Evolutionary conservation across 2,329 filamentous ascomycete genomes (phyloP).

Genomic region (Periconia macrospinosa): DNA sequence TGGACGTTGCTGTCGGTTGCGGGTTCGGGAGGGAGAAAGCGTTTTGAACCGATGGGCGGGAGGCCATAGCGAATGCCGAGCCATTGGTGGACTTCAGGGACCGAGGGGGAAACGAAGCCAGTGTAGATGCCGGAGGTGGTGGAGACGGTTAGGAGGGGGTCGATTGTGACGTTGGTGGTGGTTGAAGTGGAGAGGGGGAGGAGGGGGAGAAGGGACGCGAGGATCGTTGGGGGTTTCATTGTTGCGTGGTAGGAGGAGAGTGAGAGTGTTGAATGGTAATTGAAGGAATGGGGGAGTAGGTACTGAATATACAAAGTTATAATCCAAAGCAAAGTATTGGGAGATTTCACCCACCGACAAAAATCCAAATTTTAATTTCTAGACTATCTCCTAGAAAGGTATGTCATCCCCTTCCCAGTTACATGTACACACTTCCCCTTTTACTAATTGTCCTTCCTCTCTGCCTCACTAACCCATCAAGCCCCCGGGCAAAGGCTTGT

Average conservation of each 20-base stretch:
- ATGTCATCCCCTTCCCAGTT: too few species aligned
- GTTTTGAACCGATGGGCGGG: conserved; percentile 22
- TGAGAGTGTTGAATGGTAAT: too few species aligned
- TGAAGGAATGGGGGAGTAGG: too few species aligned
- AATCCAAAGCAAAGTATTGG: too few species aligned
- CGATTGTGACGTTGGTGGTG: background rate
- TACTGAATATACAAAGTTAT: too few species aligned
- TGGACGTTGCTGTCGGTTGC: background rate
- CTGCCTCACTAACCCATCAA: background rate
- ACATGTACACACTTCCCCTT: too few species aligned
- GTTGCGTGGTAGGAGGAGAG: background rate
- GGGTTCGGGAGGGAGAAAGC: conserved; percentile 26
- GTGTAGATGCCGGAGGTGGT: conserved; percentile 17
- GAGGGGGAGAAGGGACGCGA: background rate
- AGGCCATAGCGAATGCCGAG: conserved; percentile 33
- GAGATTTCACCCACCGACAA: too few species aligned
- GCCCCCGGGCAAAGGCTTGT: background rate
- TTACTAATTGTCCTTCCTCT: too few species aligned
- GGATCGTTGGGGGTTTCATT: background rate
- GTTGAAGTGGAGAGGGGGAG: background rate
- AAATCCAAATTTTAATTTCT: background rate
- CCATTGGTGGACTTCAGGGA: conserved; percentile 34
- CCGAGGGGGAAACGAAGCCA: conserved; percentile 30
- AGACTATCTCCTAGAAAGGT: too few species aligned
- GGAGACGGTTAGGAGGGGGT: conserved; percentile 5